Base-by-base conservation (phyloP, 2,329 filamentous ascomycete genomes). In the Akanthomyces uredinophilus region DNA sequence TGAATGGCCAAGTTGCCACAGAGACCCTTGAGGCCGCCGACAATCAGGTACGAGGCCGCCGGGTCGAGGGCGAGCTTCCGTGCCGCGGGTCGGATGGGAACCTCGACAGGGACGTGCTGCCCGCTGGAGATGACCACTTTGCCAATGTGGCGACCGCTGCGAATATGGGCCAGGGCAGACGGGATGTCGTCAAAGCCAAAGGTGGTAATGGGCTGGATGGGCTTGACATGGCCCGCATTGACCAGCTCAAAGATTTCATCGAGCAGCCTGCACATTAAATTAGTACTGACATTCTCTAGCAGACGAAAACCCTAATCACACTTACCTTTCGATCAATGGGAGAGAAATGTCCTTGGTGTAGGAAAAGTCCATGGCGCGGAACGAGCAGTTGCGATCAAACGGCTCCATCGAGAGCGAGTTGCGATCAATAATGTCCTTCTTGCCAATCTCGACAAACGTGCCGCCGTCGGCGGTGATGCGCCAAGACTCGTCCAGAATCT, bases 101-200 rank as follows among this genome's bases (percentile, higher is more conserved):
- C 43, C n/a, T 39, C 51, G 29, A 43, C 43, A 8, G 59, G n/a
- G n/a, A 13, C 29, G 18, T 55, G 53, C 41, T 61, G 20, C 5
- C 49, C 49, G 14, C 50, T 54, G 4, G 50, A 54, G 27, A 61
- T 53, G 47, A 67, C 64, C 16, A 68, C 73, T 58, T 79, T 80
- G 0, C 77, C 78, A 35, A 77, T 73, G 61, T 78, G 76, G 44
- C 67, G 67, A 2, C 75, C 77, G 4, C 66, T 68, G 53, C 78
- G 76, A 69, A 81, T 72, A 20, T 73, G 67, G 0, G 73, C 66
- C 63, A 80, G 76, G 0, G 77, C 77, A 7, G 74, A 69, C 5
- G 69, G 65, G 1, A 77, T 67, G 2, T 74, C 62, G 1, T 69
- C 67, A 5, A 68, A 65, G 8, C 59, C 57, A 60, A 73, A 68